Evolutionary conservation across 2,329 filamentous ascomycete species (phyloP).

Genomic region (Dryadomyces sulphureus): DNA sequence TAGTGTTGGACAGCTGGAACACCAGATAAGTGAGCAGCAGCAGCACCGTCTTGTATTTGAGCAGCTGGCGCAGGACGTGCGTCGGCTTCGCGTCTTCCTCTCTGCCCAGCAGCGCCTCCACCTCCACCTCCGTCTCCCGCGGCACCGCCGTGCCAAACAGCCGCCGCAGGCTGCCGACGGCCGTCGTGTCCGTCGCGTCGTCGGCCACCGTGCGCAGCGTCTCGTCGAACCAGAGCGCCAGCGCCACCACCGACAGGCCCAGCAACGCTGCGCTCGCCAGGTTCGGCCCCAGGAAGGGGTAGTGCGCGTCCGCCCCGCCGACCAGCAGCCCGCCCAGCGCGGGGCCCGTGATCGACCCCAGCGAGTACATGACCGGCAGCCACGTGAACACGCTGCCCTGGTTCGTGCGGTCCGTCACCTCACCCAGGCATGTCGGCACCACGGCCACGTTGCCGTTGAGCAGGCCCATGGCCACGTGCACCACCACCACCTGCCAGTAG

Average conservation of each 20-base stretch:
- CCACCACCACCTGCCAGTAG: conserved; percentile 70
- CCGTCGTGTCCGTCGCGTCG: conserved; percentile 8
- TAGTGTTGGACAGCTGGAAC: conserved; percentile 87
- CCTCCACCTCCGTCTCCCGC: too few species aligned
- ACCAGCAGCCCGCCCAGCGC: conserved; percentile 80
- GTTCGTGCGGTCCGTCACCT: conserved; percentile 89
- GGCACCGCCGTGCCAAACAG: background rate
- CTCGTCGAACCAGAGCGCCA: conserved; percentile 75
- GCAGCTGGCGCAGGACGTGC: conserved; percentile 36
- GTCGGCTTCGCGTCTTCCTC: conserved; percentile 16
- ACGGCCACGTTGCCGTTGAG: conserved; percentile 92
- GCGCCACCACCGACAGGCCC: conserved; percentile 54
- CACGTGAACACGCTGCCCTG: conserved; percentile 91
- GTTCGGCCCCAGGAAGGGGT: conserved; percentile 79
- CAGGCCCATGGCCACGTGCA: conserved; percentile 81
- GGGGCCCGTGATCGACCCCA: conserved; percentile 86
- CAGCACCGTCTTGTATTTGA: conserved; percentile 69
- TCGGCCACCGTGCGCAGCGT: conserved; percentile 44
- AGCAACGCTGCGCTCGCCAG: conserved; percentile 62
- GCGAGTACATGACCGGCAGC: conserved; percentile 86
- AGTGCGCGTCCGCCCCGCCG: conserved; percentile 43
- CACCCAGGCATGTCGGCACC: conserved; percentile 83
- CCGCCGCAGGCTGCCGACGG: conserved; percentile 13
- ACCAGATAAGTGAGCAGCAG: conserved; percentile 78
- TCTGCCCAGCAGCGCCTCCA: too few species aligned